A percentile compares a stretch with the other conserved stretches of the same genome.
Conservation (phyloP, 129 eudicot species). For the Arctium lappa region DNA sequence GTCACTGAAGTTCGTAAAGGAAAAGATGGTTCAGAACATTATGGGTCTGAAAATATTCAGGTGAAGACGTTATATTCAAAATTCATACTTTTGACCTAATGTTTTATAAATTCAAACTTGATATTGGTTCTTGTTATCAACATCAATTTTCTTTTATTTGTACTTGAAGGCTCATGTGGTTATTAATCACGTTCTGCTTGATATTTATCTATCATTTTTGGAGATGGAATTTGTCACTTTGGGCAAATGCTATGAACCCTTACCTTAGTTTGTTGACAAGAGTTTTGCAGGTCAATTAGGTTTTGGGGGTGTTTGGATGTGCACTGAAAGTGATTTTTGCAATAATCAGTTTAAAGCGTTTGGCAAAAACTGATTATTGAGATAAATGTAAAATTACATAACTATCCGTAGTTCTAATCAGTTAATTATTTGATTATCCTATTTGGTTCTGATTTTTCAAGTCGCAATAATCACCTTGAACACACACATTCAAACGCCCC, state of each 20-base stretch:
- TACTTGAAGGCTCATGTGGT: background rate
- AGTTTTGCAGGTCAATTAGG: background rate
- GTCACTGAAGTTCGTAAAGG: conserved; percentile 47
- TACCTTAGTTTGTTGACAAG: conserved; percentile 11
- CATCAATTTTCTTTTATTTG: background rate
- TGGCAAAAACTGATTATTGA: background rate
- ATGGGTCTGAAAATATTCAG: conserved; percentile 99
- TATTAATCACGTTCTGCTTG: background rate
- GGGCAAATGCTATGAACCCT: background rate
- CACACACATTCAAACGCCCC: background rate
- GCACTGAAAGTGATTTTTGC: background rate
- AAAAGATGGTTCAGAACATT: conserved; percentile 47
- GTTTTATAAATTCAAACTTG: background rate
- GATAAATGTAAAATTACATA: background rate
- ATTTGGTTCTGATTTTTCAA: background rate
- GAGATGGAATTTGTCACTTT: background rate
- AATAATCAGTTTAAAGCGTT: background rate
- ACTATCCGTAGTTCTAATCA: background rate
- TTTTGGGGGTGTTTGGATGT: background rate
- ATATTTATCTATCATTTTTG: background rate
- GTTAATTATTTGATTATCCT: background rate
- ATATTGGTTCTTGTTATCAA: background rate
- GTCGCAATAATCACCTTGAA: background rate
- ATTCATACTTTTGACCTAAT: background rate
- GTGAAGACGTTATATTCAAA: conserved; percentile 25